A percentile compares a stretch with the other conserved stretches of the same genome.
Conservation (phyloP, 2,329 filamentous ascomycete species). For the Setomelanomma holmii region DNA sequence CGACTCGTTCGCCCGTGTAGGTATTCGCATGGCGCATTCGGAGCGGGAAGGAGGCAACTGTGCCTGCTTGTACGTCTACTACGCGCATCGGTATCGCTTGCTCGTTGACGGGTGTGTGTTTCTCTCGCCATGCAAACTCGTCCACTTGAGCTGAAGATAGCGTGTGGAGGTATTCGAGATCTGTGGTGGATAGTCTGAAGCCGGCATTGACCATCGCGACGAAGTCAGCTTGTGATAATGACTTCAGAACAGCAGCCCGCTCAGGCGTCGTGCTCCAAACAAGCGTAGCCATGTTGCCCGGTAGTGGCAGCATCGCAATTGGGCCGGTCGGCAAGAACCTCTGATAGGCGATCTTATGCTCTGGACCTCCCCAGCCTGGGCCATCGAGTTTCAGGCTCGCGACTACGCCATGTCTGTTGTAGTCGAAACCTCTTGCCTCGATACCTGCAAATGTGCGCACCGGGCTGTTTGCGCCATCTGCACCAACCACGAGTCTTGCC, state of each 20-base stretch:
- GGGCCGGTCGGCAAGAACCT: conserved; percentile 93
- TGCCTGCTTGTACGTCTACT: conserved; percentile 75
- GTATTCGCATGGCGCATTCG: conserved; percentile 92
- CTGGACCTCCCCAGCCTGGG: conserved; percentile 46
- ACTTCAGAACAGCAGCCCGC: conserved; percentile 80
- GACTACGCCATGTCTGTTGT: conserved; percentile 86
- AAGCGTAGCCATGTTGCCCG: conserved; percentile 80
- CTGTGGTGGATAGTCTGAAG: conserved; percentile 80
- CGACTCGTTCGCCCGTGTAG: conserved; percentile 88
- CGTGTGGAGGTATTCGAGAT: conserved; percentile 83
- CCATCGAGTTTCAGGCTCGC: conserved; percentile 80
- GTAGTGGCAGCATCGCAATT: conserved; percentile 88
- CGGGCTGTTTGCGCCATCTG: conserved; percentile 93
- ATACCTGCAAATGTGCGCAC: conserved; percentile 91
- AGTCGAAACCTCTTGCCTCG: conserved; percentile 88
- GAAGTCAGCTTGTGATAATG: conserved; percentile 75
- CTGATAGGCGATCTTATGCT: conserved; percentile 83
- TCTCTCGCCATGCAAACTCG: conserved; percentile 84
- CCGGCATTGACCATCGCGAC: conserved; percentile 90
- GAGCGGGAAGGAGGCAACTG: conserved; percentile 87
- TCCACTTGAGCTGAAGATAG: conserved; percentile 61
- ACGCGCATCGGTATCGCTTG: conserved; percentile 68
- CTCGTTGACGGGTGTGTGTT: conserved; percentile 67
- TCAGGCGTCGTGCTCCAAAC: conserved; percentile 94
- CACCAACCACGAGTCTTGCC: conserved; percentile 86